Base-by-base conservation (phyloP, 352 stramenopile species). In the Blastocystis sp. region DNA sequence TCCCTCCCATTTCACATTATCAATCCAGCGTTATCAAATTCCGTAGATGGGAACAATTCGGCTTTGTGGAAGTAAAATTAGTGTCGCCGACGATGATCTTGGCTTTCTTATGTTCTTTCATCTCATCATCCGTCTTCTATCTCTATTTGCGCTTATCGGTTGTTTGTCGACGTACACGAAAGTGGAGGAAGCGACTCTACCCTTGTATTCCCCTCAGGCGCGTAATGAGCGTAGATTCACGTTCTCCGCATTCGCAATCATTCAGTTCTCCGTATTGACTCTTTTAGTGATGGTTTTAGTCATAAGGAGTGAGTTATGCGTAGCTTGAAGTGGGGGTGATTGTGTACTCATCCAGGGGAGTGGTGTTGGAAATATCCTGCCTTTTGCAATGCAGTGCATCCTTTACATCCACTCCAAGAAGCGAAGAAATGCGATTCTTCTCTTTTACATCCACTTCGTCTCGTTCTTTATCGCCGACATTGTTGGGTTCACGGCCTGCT, bases 281-380 rank as follows among this genome's bases (percentile, higher is more conserved):
- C 34, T 81, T 81, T 28, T 81, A 38, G 28, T 81, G n/a, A 17
- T 42, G 17, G 71, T 81, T 66, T 38, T 21, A 48, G 11, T 52
- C 2, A n/a, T 34, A 48, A 43, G 17, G 9, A 42, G 3, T 3
- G 3, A 38, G 9, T 81, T 65, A 11, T 40, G 14, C 45, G 14
- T 65, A 81, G 71, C 11, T 81, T 10, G 71, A 81, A 65, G 7
- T 81, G 43, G 28, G 34, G 19, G 43, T 38, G 10, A 65, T 42
- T 6, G 38, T 63, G 48, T 48, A 66, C 24, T 81, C 71, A 21
- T n/a, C 28, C 21, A 48, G 42, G 21, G 71, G 71, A 64, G 19
- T 81, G 43, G 66, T 81, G n/a, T 21, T 81, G 57, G 71, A 81
- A 40, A 81, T 81, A 81, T 81, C 71, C 71, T 71, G 7, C 7